Base-by-base conservation (phyloP, 1,284 basidiomycete species). In the Mycena sp. region DNA sequence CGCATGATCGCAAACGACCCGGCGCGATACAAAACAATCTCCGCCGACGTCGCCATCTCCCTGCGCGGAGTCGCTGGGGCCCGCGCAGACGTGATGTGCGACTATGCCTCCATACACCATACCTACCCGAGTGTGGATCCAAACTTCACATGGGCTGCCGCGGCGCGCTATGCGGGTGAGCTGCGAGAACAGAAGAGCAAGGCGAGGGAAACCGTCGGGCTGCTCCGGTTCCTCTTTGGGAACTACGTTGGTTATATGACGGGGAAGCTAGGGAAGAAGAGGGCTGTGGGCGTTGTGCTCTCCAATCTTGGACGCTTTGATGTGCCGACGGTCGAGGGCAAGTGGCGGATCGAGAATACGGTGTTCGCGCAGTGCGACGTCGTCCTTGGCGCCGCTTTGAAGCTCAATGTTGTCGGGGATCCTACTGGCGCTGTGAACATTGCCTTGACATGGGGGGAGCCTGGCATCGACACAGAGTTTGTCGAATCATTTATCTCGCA, bases 301-400 rank as follows among this genome's bases (percentile, higher is more conserved):
- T 80, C 78, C 9, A 81, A 81, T 64, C 58, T 77, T 21, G 78
- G 79, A 12, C 67, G 70, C 25, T 69, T 69, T 25, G 48, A 64
- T 28, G 32, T 29, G 4, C 35, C 38, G 2, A 29, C 40, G 19
- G 38, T 41, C n/a, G 60, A 44, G 10, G 45, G 55, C 12, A 51
- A 29, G n/a, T 74, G 73, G 72, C 50, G 51, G 12, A 71, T 70
- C 16, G 66, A 62, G 17, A 52, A 64, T 19, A 63, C 70, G 61
- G 62, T 56, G 3, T 76, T 75, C 56, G 68, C 71, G 9, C 80
- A 80, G 68, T 73, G 74, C 40, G 74, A 79, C 57, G 67, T 71
- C 0, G 64, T 76, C 12, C 44, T 69, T 2, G 77, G 79, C 0
- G 49, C 75, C 7, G 79, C 80, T 7, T 40, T 82, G n/a, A 76